Base-by-base conservation (phyloP, 345 rosid genomes). In the Melaleuca quinquenervia region DNA sequence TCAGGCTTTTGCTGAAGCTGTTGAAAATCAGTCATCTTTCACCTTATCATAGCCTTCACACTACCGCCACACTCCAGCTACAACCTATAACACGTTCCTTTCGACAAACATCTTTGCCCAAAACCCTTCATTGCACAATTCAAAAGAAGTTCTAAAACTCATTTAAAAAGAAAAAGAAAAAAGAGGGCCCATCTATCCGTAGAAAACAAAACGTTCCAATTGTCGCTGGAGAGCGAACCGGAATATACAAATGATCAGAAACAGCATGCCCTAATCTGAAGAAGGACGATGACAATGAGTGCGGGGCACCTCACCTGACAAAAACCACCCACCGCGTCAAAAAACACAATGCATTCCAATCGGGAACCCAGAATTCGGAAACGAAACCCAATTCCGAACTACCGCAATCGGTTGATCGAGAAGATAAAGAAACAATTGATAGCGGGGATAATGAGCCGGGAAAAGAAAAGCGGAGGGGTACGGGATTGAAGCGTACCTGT, bases 11-110 rank as follows among this genome's bases (percentile, higher is more conserved):
- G 97, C 88, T 93, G 98, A 52, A 92, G 85, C 56, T 93, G 90
- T 85, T 95, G 93, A 88, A 93, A 85, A 93, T 95, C 98, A 52
- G 98, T 94, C 99, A 98, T 98, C 91, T 84, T 85, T 88, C 83
- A 52, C 84, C 87, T 83, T 83, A 75, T 48, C 22, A 70, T 24
- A 55, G 49, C 45, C 76, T 80, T 58, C 83, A 18, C 83, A 18
- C 83, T 85, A 76, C 86, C 84, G 11, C 52, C 86, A 27, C 86
- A 48, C 84, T 36, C 84, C 84, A 82, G 58, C 26, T 50, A 82
- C 84, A 27, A 82, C 84, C 84, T 52, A 82, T 53, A 85, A 70
- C 21, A 18, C 22, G 45, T 70, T 18, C 48, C 24, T 7, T 70
- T 70, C 9, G 78, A 32, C 32, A 70, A 70, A 70, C 48, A 70